Percentiles rank a stretch among this genome's conserved stretches.
phyloP scores from a whole-genome alignment of 1,139 yeast genomes.

The Magnusiomyces fungicola region DNA sequence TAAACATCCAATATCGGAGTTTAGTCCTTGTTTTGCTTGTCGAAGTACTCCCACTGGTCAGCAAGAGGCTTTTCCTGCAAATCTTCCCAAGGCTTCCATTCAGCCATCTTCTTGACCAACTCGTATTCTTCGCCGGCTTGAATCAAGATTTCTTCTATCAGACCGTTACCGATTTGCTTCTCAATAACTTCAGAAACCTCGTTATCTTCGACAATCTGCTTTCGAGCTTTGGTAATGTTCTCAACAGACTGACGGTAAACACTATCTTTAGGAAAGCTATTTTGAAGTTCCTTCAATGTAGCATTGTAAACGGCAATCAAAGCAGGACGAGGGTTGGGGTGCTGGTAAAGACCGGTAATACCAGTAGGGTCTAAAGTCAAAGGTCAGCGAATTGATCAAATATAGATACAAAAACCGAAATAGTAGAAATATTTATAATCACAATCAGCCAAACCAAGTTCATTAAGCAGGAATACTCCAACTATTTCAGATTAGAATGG shows the following conservation, averaged over 20 bases:
- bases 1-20: too few relatives aligned
- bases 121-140: constrained; percentile 80
- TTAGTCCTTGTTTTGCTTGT: constrained; percentile 15
- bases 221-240: constrained; percentile 62
- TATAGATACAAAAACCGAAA: not conserved
- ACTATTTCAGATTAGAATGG: not conserved
- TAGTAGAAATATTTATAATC: not conserved
- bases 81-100: constrained; percentile 52
- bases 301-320: constrained; percentile 62
- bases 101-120: constrained; percentile 61
- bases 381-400: not conserved
- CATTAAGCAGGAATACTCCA: not conserved
- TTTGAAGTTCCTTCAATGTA: constrained; percentile 52
- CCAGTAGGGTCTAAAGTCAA: constrained; percentile 49
- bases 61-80: constrained; percentile 36
- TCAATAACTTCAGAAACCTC: constrained; percentile 66
- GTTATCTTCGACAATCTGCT: constrained; percentile 54
- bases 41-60: constrained; percentile 36
- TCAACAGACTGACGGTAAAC: constrained; percentile 74
- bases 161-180: constrained; percentile 68
- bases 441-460: too few relatives aligned
- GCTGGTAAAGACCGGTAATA: constrained; percentile 66
- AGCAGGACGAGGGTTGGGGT: constrained; percentile 82
- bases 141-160: constrained; percentile 72
- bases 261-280: constrained; percentile 60